Evolutionary conservation across 2,329 filamentous ascomycete species (phyloP), one percentile per base, ranked within the genome.

Genomic region (Cladosporium sp.): DNA sequence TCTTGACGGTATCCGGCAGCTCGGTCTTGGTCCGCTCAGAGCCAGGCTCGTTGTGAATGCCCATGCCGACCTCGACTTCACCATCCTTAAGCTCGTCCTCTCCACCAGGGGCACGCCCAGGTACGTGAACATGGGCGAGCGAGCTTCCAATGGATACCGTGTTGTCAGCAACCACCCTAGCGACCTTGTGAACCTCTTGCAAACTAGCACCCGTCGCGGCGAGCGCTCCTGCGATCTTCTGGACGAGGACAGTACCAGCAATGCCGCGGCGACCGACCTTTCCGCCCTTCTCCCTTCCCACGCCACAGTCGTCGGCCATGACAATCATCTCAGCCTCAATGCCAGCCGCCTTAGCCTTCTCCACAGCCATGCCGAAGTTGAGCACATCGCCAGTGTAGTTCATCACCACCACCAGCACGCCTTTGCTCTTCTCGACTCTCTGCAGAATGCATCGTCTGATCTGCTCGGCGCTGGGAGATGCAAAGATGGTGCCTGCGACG

Each of bases 201-300:
- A 95, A 73, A 43, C 63, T 69, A 32, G 71, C 73, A 10, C 74
- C 89, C 60, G 75, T 77, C 28, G 86, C 87, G 3, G 91, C 90
- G 62, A 95, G 70, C 6, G 90, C 92, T 9, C 92, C 90, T 11
- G 85, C 80, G 64, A 95, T 87, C 78, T 97, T 96, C 62, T 91
- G 80, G n/a, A 96, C 87, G 19, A 96, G 74, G 37, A 95, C 88
- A 5, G 90, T 95, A 32, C 92, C 92, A 3, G 89, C 91, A 68
- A 97, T 93, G 49, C 92, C 92, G 65, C 92, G 80, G 48, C 92
- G 77, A 1, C 92, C 92, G 13, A 96, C 92, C 68, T 96, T 96
- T n/a, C 92, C 91, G 9, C 87, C 85, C 66, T 85, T 85, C 49
- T 75, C 77, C 54, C 89, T 77, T 1, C 91, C 91, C 43, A 97